phyloP scores from a whole-genome alignment of 768 basidiomycete genomes.

The Glaciozyma antarctica region DNA sequence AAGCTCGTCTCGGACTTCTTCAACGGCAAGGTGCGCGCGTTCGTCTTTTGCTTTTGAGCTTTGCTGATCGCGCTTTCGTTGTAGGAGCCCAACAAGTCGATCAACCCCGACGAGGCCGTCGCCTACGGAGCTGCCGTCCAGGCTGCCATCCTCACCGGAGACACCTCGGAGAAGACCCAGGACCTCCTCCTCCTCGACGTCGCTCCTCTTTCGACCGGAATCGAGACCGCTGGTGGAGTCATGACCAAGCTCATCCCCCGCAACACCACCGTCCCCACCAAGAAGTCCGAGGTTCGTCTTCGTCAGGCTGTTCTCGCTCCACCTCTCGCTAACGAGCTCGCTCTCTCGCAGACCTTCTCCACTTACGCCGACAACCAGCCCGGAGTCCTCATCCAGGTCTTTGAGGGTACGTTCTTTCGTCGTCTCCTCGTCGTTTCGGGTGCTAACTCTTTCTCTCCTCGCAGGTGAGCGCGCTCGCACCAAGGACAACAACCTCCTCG shows the following conservation, averaged over 20 bases:
- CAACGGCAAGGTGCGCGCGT: slow-evolving; percentile 50
- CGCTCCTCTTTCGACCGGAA: slow-evolving; percentile 78
- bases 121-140: slow-evolving; percentile 98
- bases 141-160: slow-evolving; percentile 93
- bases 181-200: slow-evolving; percentile 94
- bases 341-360: slow-evolving; percentile 44
- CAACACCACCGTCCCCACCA: slow-evolving; percentile 96
- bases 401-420: slow-evolving; percentile 51
- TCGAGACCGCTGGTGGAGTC: slow-evolving; percentile 98
- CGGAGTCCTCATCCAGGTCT: slow-evolving; percentile 92
- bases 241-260: slow-evolving; percentile 81
- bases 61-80: neutral
- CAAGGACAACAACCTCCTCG: slow-evolving; percentile 96
- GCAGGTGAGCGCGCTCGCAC: slow-evolving; percentile 77
- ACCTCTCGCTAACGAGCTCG: neutral
- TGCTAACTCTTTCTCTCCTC: neutral
- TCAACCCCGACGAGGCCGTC: slow-evolving; percentile 98
- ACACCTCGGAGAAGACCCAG: slow-evolving; percentile 96
- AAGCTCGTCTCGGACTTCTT: slow-evolving; percentile 98
- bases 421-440: neutral
- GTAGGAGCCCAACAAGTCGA: slow-evolving; percentile 97
- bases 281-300: slow-evolving; percentile 81
- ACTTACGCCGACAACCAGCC: slow-evolving; percentile 98
- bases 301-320: slow-evolving; percentile 37
- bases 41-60: neutral